Evolutionary conservation across 352 stramenopile genomes (phyloP).

Genomic region (Elongisporangium anandrum): DNA sequence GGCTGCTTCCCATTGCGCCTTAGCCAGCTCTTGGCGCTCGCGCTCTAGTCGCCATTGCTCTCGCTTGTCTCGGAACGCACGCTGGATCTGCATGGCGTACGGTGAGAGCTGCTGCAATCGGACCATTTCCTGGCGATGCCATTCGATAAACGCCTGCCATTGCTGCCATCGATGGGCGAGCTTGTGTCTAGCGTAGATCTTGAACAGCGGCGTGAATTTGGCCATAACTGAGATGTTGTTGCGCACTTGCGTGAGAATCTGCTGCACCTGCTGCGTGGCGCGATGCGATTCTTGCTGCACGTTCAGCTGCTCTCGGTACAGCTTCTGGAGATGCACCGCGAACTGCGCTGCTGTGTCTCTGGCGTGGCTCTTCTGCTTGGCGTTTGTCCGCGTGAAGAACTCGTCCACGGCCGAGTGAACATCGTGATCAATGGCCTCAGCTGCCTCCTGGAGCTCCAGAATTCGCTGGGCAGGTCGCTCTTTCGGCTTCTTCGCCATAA

Average conservation of each 20-base stretch:
- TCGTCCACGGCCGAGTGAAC: neutral
- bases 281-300: constrained; percentile 20
- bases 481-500: neutral
- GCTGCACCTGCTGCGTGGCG: constrained; percentile 23
- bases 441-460: neutral
- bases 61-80: constrained; percentile 43
- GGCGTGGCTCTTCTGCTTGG: constrained; percentile 4
- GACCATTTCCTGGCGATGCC: constrained; percentile 34
- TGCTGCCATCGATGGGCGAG: constrained; percentile 21
- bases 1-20: constrained; percentile 31
- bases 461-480: constrained; percentile 1
- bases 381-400: neutral
- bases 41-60: constrained; percentile 23
- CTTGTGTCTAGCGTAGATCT: constrained; percentile 46
- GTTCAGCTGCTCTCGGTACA: constrained; percentile 26
- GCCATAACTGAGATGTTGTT: constrained; percentile 38
- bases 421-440: neutral
- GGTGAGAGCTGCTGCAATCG: constrained; percentile 34
- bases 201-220: constrained; percentile 59
- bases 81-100: constrained; percentile 54
- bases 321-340: neutral
- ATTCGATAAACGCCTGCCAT: constrained; percentile 40
- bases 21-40: constrained; percentile 23
- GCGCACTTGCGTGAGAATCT: constrained; percentile 35
- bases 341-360: constrained; percentile 1